Conservation (phyloP, 2,329 filamentous ascomycete species). For the Sphaerulina populicola region DNA sequence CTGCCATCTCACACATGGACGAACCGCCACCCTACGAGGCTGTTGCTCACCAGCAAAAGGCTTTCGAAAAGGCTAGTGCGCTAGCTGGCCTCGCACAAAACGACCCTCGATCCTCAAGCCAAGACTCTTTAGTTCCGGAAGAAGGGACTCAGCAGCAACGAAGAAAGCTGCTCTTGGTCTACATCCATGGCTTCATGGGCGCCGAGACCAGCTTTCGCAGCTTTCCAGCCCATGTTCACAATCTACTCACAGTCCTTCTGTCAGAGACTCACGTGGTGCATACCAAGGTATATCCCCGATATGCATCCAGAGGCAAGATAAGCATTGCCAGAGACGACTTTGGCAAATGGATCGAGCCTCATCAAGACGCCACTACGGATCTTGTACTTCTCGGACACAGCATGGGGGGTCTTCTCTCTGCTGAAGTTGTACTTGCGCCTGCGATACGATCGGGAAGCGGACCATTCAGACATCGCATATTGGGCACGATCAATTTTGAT, state of each 20-base stretch:
- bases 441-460: conserved; percentile 26
- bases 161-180: conserved; percentile 63
- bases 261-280: conserved; percentile 70
- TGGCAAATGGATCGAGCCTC: conserved; percentile 70
- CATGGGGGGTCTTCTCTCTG: conserved; percentile 77
- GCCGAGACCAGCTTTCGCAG: conserved; percentile 78
- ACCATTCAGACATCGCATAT: conserved; percentile 61
- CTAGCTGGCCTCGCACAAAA: conserved; percentile 11
- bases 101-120: conserved; percentile 41
- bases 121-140: conserved; percentile 39
- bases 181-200: conserved; percentile 86
- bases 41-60: conserved; percentile 15
- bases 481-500: conserved; percentile 76
- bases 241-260: conserved; percentile 58
- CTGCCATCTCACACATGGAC: conserved; percentile 10
- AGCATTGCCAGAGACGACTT: conserved; percentile 72
- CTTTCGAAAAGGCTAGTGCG: conserved; percentile 16
- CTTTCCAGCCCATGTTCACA: conserved; percentile 81
- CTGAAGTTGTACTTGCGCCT: conserved; percentile 63
- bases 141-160: conserved; percentile 30
- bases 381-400: conserved; percentile 78
- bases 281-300: conserved; percentile 75
- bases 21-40: conserved; percentile 17
- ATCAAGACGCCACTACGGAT: conserved; percentile 66
- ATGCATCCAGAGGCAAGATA: conserved; percentile 65